phyloP scores from a whole-genome alignment of 2,329 filamentous ascomycete genomes.

The Arthroderma sp. region DNA sequence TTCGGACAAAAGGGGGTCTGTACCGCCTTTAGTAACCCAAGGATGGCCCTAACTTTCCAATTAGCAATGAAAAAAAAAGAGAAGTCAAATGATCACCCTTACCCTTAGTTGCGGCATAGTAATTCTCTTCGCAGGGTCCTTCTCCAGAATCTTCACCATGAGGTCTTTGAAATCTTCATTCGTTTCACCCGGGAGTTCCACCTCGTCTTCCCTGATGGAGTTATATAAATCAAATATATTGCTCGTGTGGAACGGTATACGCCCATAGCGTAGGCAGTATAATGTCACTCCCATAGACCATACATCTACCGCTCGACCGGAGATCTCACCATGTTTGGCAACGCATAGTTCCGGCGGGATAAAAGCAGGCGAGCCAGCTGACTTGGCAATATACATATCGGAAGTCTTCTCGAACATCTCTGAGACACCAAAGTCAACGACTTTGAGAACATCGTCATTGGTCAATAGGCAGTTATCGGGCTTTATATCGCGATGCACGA shows the following conservation, averaged over 20 bases:
- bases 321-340: slow-evolving; percentile 72
- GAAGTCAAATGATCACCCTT: slow-evolving; percentile 28
- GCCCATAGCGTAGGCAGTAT: slow-evolving; percentile 82
- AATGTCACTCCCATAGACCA: slow-evolving; percentile 98
- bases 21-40: slow-evolving; percentile 77
- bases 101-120: slow-evolving; percentile 72
- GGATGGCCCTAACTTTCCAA: slow-evolving; percentile 56
- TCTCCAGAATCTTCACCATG: slow-evolving; percentile 63
- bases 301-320: slow-evolving; percentile 81
- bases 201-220: slow-evolving; percentile 62
- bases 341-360: slow-evolving; percentile 86
- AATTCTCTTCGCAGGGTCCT: slow-evolving; percentile 72
- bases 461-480: slow-evolving; percentile 90
- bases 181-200: slow-evolving; percentile 51
- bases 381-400: slow-evolving; percentile 84
- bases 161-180: slow-evolving; percentile 62
- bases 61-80: slow-evolving; percentile 9
- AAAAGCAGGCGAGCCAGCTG: slow-evolving; percentile 88
- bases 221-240: slow-evolving; percentile 80
- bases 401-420: slow-evolving; percentile 91
- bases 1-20: slow-evolving; percentile 62
- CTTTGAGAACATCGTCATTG: slow-evolving; percentile 83
- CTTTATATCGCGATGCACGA: slow-evolving; percentile 95
- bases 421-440: slow-evolving; percentile 97
- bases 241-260: slow-evolving; percentile 69